These are phyloP conservation scores for Kwoniella bestiolae DNA, from an alignment of 768 basidiomycete species.

Conservation along the genomic window DNA sequence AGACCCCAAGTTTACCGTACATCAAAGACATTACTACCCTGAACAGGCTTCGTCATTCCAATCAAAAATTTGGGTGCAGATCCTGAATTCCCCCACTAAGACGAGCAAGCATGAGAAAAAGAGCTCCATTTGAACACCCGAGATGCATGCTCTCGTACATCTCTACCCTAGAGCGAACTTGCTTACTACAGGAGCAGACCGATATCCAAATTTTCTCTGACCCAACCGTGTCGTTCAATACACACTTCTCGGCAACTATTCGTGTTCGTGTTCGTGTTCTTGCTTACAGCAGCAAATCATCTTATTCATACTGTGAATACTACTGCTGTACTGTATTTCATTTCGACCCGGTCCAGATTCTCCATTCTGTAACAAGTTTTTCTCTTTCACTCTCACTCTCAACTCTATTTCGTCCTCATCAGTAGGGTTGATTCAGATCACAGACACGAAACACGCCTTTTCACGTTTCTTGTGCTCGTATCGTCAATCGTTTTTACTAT, in stretches of 20 bases:
- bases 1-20: not conserved
- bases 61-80: not conserved
- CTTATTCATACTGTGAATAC: too few species aligned
- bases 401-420: not conserved
- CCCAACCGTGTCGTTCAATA: not conserved
- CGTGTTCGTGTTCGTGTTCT: not conserved
- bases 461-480: not conserved
- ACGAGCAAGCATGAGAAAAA: not conserved
- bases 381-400: not conserved
- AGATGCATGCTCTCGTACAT: too few species aligned
- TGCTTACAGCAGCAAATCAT: not conserved
- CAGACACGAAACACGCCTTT: not conserved
- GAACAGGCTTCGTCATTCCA: conserved; percentile 1
- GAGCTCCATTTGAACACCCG: too few species aligned
- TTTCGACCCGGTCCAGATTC: conserved; percentile 1
- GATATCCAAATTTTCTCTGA: not conserved
- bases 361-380: not conserved
- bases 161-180: too few species aligned
- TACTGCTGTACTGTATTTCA: not conserved
- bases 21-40: not conserved
- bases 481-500: not conserved
- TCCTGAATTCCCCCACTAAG: not conserved
- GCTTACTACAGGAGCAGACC: too few species aligned
- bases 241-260: not conserved
- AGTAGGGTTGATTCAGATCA: not conserved